Evolutionary conservation across 208 protist species (phyloP), one percentile per base, ranked within the genome.

Genomic region (Phytomonas sp.): DNA sequence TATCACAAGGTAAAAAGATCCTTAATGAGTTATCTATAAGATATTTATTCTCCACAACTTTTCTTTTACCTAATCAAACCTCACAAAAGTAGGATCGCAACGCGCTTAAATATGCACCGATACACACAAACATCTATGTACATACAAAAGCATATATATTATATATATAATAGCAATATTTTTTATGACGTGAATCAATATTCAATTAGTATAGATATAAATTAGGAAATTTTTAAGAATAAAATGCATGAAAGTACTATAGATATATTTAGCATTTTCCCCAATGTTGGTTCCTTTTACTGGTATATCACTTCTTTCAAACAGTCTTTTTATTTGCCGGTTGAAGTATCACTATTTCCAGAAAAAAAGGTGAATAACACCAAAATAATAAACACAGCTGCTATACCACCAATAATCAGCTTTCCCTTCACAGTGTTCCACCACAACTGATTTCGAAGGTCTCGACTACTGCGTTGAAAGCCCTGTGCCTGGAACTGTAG

Each of bases 401-500:
- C 79, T 12, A 80, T 80, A 14, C 86, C 91, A 30, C 70, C 80
- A 32, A 96, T 66, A 33, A 96, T 71, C 14, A 96, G 33, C 60
- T 84, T 86, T 14, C 83, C 85, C 75, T 90, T 89, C 70, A 94
- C 76, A 12, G 83, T 87, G 73, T 84, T 94, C 88, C 91, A 96
- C 88, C 86, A 96, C 63, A 96, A 69, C 71, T 96, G 91, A 67
- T 92, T 86, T 36, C 82, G 77, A 63, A 96, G 70, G 36, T 91
- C 86, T 29, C 87, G 91, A 60, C 86, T 91, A 71, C 75, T 92
- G 59, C 85, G 86, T 69, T 94, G 88, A 67, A 96, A 96, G 7
- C 88, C 88, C 61, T 94, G 85, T 4, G 91, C 86, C 76, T 96
- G 88, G 65, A 87, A 90, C 79, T 94, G 87, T 45, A 96, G 71